A percentile compares a stretch with the other conserved stretches of the same genome.
Conservation (phyloP, 345 rosid genomes). For the Euphorbia pulcherrima region DNA sequence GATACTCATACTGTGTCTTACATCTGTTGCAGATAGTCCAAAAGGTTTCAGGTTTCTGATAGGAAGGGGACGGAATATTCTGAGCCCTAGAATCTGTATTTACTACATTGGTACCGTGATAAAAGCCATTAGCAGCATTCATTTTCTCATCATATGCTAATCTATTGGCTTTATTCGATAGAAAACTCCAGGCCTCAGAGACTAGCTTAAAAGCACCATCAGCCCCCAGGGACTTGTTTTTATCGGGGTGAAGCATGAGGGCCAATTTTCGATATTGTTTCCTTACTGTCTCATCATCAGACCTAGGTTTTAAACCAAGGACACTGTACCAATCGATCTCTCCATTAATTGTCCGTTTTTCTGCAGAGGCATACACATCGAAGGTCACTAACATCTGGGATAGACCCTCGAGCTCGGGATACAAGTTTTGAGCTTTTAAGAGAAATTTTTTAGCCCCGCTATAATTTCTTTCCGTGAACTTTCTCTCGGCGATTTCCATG, state of each 20-base stretch:
- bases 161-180: slow-evolving; percentile 37
- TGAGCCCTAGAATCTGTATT: slow-evolving; percentile 28
- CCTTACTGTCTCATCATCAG: slow-evolving; percentile 42
- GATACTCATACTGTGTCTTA: slow-evolving; percentile 74
- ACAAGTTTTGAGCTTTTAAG: slow-evolving; percentile 44
- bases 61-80: slow-evolving; percentile 26
- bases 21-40: slow-evolving; percentile 83
- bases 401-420: slow-evolving; percentile 43
- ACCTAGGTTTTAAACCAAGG: slow-evolving; percentile 32
- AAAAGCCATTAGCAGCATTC: slow-evolving; percentile 49
- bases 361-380: slow-evolving; percentile 37
- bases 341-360: slow-evolving; percentile 32
- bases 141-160: slow-evolving; percentile 54
- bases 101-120: slow-evolving; percentile 28
- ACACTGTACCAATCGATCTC: slow-evolving; percentile 42
- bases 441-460: slow-evolving; percentile 41
- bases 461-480: slow-evolving; percentile 34
- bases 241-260: slow-evolving; percentile 45
- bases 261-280: slow-evolving; percentile 39
- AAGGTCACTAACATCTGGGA: slow-evolving; percentile 33
- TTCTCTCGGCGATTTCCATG: slow-evolving; percentile 42
- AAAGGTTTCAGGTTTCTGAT: slow-evolving; percentile 52
- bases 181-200: slow-evolving; percentile 40
- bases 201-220: slow-evolving; percentile 44
- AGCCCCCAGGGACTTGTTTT: slow-evolving; percentile 43